Evolutionary conservation across 495 filamentous ascomycete species (phyloP).

Genomic region (Annulohypoxylon bovei): DNA sequence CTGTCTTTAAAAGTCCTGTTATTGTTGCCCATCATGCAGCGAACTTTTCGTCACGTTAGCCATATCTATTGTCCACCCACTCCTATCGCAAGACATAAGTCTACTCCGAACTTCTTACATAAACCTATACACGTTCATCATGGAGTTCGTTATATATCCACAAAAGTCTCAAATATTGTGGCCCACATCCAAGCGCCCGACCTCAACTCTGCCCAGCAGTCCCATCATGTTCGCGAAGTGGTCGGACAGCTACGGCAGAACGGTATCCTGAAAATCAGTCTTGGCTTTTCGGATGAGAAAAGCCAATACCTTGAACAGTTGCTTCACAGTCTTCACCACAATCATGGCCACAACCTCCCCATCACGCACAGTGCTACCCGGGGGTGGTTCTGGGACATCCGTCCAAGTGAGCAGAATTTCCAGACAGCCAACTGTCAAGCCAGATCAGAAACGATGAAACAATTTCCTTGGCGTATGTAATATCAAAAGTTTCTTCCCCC

Average conservation of each 20-base stretch:
- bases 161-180: neutral
- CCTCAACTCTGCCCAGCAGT: neutral
- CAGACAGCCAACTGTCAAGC: neutral
- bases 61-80: neutral
- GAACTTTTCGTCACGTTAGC: neutral
- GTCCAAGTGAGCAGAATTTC: neutral
- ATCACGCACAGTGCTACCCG: neutral
- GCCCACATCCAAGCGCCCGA: neutral
- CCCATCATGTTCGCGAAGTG: neutral
- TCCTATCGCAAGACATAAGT: neutral
- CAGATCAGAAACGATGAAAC: neutral
- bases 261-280: neutral
- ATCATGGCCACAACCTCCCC: neutral
- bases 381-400: neutral
- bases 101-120: neutral
- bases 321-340: neutral
- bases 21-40: neutral
- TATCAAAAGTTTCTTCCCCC: too few species aligned
- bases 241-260: neutral
- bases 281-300: neutral
- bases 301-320: neutral
- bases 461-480: conserved; percentile 3
- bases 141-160: neutral
- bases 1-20: neutral
- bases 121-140: neutral